Evolutionary conservation across 1,284 basidiomycete species (phyloP), one percentile per base, ranked within the genome.

Genomic region (Ustilago xerochloae): DNA sequence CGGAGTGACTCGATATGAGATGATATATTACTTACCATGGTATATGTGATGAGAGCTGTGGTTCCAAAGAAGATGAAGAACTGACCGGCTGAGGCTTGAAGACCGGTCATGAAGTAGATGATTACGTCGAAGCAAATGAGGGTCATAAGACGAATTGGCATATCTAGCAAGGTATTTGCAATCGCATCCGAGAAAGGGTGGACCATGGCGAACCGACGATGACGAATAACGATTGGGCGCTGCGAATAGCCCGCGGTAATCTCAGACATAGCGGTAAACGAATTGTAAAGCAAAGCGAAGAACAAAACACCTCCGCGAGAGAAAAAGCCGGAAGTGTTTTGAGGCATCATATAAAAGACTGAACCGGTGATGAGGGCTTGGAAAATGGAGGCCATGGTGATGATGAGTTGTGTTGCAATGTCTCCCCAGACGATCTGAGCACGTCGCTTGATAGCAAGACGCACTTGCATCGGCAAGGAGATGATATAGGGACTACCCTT

Each of bases 351-450:
- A 68, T 90, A 87, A 86, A 92, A 96, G 33, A 91, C 88, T 0
- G 91, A 91, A 12, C 93, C 92, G 61, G 91, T 87, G 73, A 93
- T 91, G 59, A 93, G 80, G 9, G 87, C 90, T 84, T 92, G 90
- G 70, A 75, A 82, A 22, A 71, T 54, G 22, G 56, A 77, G 56
- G 75, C 79, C 32, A 86, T 67, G 13, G 78, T 78, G 33, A 81
- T 78, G 41, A 85, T 79, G 24, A 79, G 30, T 47, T 81, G 75
- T 0, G 88, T 85, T 55, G 81, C 86, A 38, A 87, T 77, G 58
- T 88, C 88, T 1, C 91, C 92, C 46, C 86, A 84, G 24, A 91
- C 79, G 74, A 93, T 91, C 82, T 91, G 91, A n/a, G 88, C 84
- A 29, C 90, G 86, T 45, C 91, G 86, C 10, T 84, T 77, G 87